Percentiles rank a stretch among this genome's conserved stretches.
These are phyloP conservation scores for Citrullus amarus DNA, from an alignment of 306 rosid species.

Conservation along the genomic window DNA sequence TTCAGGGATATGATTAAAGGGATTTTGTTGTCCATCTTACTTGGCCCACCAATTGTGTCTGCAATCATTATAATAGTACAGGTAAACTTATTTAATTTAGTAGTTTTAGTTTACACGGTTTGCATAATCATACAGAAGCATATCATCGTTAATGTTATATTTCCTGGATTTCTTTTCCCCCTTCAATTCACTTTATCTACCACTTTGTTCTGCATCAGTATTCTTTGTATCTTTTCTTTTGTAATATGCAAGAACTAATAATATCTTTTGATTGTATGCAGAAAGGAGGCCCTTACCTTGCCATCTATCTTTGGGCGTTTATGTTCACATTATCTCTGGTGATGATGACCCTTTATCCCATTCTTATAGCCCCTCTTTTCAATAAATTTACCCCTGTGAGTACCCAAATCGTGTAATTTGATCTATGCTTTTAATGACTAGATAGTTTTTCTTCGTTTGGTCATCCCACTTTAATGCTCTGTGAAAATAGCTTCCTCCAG, in stretches of 20 bases:
- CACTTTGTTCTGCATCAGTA: background rate
- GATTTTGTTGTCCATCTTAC: constrained; percentile 43
- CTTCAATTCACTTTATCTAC: background rate
- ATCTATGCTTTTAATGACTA: background rate
- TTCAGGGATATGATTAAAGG: constrained; percentile 88
- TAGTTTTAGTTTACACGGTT: background rate
- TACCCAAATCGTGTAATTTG: constrained; percentile 9
- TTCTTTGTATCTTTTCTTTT: background rate
- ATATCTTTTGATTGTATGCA: constrained; percentile 24
- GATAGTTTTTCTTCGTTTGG: background rate
- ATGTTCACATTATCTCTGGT: constrained; percentile 80
- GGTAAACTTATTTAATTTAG: constrained; percentile 33
- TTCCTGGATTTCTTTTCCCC: background rate
- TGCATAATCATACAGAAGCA: background rate
- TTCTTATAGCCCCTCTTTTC: constrained; percentile 91
- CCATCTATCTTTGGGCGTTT: constrained; percentile 94
- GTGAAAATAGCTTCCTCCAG: constrained; percentile 70
- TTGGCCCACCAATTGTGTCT: constrained; percentile 89
- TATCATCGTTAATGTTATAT: background rate
- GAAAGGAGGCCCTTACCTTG: constrained; percentile 98
- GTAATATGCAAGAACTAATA: background rate
- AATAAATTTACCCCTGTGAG: constrained; percentile 93
- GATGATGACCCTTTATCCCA: constrained; percentile 93
- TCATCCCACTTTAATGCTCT: constrained; percentile 16
- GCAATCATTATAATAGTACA: constrained; percentile 81